Evolutionary conservation across 2,329 filamentous ascomycete species (phyloP), one percentile per base, ranked within the genome.

Genomic region (Setomelanomma holmii): DNA sequence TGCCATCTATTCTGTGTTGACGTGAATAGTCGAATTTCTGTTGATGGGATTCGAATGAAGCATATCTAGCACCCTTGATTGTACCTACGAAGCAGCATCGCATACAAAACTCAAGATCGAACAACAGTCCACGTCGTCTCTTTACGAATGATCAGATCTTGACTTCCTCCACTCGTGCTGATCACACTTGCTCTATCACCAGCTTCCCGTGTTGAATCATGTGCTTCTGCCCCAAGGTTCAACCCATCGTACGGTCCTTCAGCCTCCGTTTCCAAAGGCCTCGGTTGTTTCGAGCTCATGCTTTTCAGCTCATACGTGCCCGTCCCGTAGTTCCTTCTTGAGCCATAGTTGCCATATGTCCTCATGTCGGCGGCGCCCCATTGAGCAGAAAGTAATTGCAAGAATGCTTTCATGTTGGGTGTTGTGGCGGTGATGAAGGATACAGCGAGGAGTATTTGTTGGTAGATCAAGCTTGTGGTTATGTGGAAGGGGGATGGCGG

Each of bases 321-420:
- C 22, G 47, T 48, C 41, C 53, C 56, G 33, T 53, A 48, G 2
- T 30, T 40, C 21, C 50, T 53, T 5, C 40, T 21, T 11, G 48
- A 30, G 14, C 27, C 27, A 14, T 3, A 6, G 14, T 30, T 30
- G 10, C 27, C 27, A 14, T 41, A 45, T 53, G 53, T 40, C 43
- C 44, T 30, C 24, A 51, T 8, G 27, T 53, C 51, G 14, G 42
- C 33, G 7, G 45, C 49, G 16, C 45, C 51, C 57, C 57, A 58
- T 23, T 47, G 53, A 6, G 49, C 50, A 19, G 47, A 43, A 8
- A 50, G 45, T n/a, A 36, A 48, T 20, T 56, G 44, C 22, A 62
- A n/a, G 38, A 64, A 64, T 6, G 53, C 51, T 35, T 64, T 64
- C 17, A 62, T 40, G 33, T 57, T 62, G 7, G 60, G 60, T 22